Evolutionary conservation across 2,329 filamentous ascomycete genomes (phyloP), one percentile per base, ranked within the genome.

Genomic region (Colletotrichum filicis): DNA sequence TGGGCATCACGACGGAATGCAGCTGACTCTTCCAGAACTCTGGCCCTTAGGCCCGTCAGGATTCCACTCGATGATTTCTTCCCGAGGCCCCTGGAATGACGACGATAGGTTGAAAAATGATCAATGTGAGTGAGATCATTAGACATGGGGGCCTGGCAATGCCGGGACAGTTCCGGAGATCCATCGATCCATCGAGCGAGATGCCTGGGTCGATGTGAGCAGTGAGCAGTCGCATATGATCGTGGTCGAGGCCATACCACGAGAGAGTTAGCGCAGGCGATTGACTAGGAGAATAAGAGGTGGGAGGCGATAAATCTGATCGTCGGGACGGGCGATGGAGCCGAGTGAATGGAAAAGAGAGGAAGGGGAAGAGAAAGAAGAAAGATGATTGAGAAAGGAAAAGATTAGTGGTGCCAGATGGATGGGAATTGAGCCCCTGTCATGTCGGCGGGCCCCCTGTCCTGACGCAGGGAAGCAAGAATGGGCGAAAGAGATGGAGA

Each of bases 361-460:
- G n/a, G 32, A 57, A 68, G 37, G 30, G 24, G 66, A 30, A 26
- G 19, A 53, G n/a, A 22, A 73, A 52, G 61, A 71, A 65, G 46
- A 64, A 59, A 71, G 60, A 53, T 56, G 37, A 53, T 24, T 49
- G 28, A 52, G 19, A 58, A 67, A 56, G 58, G 60, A 55, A 71
- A 64, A 59, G 46, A 37, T 42, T 59, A n/a, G 62, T 62, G 52
- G 61, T 63, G 37, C 63, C 63, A 63, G 66, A 56, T 71, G 42
- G 66, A 69, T 69, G 59, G 60, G 76, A 77, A 28, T 75, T 71
- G 42, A 11, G 22, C 69, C 58, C 69, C 58, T 55, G 63, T 37
- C 46, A n/a, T 11, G 28, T 30, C 30, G 28, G 28, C 49, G 32
- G 24, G 5, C 66, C 66, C 32, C 32, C 30, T 37, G 62, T 37